Conservation (phyloP, 805 yeast species). For the Starmerella floricola region DNA sequence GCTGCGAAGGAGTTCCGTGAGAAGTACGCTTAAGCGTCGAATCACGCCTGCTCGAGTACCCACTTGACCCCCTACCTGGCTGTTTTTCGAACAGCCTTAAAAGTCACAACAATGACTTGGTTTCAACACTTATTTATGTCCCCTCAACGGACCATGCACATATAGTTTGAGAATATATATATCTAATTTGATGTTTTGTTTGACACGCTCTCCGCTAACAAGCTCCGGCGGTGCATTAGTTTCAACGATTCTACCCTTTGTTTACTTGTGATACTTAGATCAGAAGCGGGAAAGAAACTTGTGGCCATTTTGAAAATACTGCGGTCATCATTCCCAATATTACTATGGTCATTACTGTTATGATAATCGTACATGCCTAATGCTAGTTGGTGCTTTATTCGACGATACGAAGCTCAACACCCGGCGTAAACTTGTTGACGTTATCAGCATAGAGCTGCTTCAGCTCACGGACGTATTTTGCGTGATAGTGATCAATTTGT, state of each 20-base stretch:
- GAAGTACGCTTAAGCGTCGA: constrained; percentile 31
- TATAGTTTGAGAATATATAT: constrained; percentile 10
- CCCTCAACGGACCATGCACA: constrained; percentile 25
- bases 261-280: too few relatives aligned
- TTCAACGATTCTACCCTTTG: too few relatives aligned
- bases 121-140: constrained; percentile 24
- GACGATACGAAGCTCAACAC: constrained; percentile 17
- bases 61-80: too few relatives aligned
- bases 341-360: not conserved
- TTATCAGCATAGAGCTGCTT: constrained; percentile 53
- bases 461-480: constrained; percentile 52
- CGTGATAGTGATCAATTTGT: constrained; percentile 44
- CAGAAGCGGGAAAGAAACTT: too few relatives aligned
- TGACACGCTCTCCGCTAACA: too few relatives aligned
- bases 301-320: too few relatives aligned
- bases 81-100: not conserved
- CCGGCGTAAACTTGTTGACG: constrained; percentile 31
- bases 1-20: constrained; percentile 95
- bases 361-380: not conserved
- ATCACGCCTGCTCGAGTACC: too few relatives aligned
- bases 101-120: constrained; percentile 1
- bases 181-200: not conserved
- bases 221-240: too few relatives aligned
- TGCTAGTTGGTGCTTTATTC: constrained; percentile 4
- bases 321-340: too few relatives aligned